Evolutionary conservation across 1,284 basidiomycete genomes (phyloP).

Genomic region (Trichosporon sp.): DNA sequence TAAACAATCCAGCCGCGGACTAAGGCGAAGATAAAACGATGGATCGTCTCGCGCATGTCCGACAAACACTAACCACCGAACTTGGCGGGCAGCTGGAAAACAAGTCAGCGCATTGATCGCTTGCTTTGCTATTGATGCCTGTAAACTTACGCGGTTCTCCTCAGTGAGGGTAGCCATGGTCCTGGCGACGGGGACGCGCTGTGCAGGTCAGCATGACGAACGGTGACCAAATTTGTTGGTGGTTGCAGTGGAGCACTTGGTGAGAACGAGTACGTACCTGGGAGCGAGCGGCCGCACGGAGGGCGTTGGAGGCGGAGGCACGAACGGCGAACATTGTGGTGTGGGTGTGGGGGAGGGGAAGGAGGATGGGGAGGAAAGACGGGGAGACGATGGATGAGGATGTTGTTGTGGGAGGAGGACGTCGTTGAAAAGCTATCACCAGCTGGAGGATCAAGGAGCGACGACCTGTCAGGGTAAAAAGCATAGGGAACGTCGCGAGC

Average conservation of each 20-base stretch:
- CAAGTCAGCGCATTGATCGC: conserved; percentile 9
- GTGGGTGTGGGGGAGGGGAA: conserved; percentile 1
- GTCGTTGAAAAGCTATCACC: conserved; percentile 2
- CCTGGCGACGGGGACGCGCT: conserved; percentile 35
- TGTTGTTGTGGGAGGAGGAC: background rate
- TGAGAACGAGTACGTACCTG: conserved; percentile 11
- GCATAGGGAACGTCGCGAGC: background rate
- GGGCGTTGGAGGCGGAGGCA: conserved; percentile 28
- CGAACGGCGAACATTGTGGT: conserved; percentile 33
- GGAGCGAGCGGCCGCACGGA: conserved; percentile 25
- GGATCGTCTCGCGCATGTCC: conserved; percentile 47
- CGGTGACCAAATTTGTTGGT: conserved; percentile 15
- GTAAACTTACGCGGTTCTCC: conserved; percentile 40
- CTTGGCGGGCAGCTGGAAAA: conserved; percentile 74
- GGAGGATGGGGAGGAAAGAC: background rate
- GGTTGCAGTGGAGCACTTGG: background rate
- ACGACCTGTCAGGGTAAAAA: background rate
- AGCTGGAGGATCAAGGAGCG: background rate
- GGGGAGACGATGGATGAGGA: conserved; percentile 6
- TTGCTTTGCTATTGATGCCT: background rate
- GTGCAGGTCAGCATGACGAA: conserved; percentile 6
- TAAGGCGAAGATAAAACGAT: background rate
- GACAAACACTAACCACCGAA: conserved; percentile 75
- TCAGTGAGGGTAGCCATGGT: conserved; percentile 43
- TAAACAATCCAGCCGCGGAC: background rate